Percentiles rank a stretch among this genome's conserved stretches.
phyloP scores from a whole-genome alignment of 2,329 filamentous ascomycete species.

The Clarireedia sp. region DNA sequence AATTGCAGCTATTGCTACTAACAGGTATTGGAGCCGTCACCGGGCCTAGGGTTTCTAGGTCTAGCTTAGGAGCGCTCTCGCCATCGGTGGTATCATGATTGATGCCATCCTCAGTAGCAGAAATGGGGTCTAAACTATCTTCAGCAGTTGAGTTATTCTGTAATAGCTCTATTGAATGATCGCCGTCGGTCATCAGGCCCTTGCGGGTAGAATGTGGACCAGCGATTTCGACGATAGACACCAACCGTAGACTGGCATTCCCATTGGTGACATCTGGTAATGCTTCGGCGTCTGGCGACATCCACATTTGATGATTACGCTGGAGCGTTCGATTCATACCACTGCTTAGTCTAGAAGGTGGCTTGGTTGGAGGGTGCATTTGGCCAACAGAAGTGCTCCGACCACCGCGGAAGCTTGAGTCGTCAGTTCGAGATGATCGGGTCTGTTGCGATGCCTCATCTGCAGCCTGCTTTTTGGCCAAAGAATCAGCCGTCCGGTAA shows the following conservation, averaged over 20 bases:
- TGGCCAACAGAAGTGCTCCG: slow-evolving; percentile 29
- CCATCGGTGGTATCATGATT: neutral
- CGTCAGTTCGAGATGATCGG: slow-evolving; percentile 31
- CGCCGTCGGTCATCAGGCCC: neutral
- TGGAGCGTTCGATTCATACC: slow-evolving; percentile 24
- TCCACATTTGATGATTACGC: slow-evolving; percentile 48
- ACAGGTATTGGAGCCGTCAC: neutral
- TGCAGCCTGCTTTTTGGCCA: slow-evolving; percentile 34
- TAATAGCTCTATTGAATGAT: neutral
- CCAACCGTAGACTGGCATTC: slow-evolving; percentile 28
- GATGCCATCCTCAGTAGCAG: neutral
- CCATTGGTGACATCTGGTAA: slow-evolving; percentile 38
- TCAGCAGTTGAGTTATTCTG: neutral
- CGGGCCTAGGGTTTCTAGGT: too few species aligned
- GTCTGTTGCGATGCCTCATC: slow-evolving; percentile 35
- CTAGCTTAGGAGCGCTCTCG: too few species aligned
- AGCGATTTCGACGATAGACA: slow-evolving; percentile 17
- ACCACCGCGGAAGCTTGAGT: slow-evolving; percentile 24
- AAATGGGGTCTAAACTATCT: too few species aligned
- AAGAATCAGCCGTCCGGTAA: slow-evolving; percentile 51
- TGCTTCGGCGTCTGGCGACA: slow-evolving; percentile 47
- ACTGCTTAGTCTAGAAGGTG: slow-evolving; percentile 27
- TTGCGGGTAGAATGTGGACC: neutral
- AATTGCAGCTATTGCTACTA: neutral
- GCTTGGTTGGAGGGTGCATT: slow-evolving; percentile 29